Evolutionary conservation across 2,329 filamentous ascomycete genomes (phyloP), one percentile per base, ranked within the genome.

Genomic region (Fusarium sublunatum): DNA sequence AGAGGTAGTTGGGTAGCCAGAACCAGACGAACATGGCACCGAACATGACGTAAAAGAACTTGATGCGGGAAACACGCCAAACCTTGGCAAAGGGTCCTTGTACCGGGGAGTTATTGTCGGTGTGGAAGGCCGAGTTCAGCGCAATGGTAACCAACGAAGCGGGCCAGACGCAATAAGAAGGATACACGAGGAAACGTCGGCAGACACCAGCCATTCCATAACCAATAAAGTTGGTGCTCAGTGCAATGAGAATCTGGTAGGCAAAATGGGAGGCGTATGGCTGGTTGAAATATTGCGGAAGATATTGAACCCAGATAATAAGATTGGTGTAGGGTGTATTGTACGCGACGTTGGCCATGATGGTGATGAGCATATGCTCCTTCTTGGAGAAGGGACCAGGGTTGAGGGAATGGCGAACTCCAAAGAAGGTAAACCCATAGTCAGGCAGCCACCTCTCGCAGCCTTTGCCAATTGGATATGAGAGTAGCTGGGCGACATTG

Each of bases 291-390:
- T 82, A 86, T 63, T 79, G 77, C 0, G 81, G 81, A 35, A 85
- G 72, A 50, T 76, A 79, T 46, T 86, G 83, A 6, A 81, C 80
- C 81, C 81, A 84, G 58, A 85, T 82, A 54, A 85, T 83, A 67
- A 83, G 78, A 72, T 82, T 82, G 4, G 83, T 85, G 67, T 85
- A 86, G 0, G 83, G 83, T 4, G 78, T 77, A 57, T 80, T 80
- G 72, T 79, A 82, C 11, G 81, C 80, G 11, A 83, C 83, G 70
- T 89, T 88, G 51, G 88, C 85, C 83, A 86, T 86, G 71, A 86
- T 84, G 56, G 82, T 83, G 61, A 87, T 84, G 36, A 88, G 77
- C 78, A 85, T 84, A 68, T 88, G 85, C 71, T 88, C 85, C 73
- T 88, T 88, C 67, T 81, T 82, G 50, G 81, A 83, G 69, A 87